phyloP scores from a whole-genome alignment of 176 grass and related monocot species.

The Carex littledalei region DNA sequence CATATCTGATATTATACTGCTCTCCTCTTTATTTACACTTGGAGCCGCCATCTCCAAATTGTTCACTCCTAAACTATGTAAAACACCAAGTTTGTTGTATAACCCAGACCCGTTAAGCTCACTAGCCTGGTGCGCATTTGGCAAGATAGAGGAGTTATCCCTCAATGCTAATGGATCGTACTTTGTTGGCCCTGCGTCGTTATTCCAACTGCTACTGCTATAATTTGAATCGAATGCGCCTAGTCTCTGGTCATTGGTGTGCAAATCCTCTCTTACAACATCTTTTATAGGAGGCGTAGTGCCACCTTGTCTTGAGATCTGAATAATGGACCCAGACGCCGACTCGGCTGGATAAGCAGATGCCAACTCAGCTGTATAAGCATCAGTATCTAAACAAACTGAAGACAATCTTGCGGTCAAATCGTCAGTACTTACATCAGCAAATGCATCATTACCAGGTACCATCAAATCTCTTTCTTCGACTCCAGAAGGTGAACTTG shows the following conservation, averaged over 20 bases:
- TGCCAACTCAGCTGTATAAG: neutral
- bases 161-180: slow-evolving; percentile 19
- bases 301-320: neutral
- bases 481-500: slow-evolving; percentile 34
- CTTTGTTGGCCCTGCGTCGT: neutral
- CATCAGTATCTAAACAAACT: slow-evolving; percentile 41
- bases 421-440: slow-evolving; percentile 24
- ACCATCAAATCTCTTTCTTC: slow-evolving; percentile 23
- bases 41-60: slow-evolving; percentile 42
- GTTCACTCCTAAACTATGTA: slow-evolving; percentile 14
- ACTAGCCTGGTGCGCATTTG: slow-evolving; percentile 10
- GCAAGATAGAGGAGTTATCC: slow-evolving; percentile 25
- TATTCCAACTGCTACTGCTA: slow-evolving; percentile 10
- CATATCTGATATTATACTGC: slow-evolving; percentile 80
- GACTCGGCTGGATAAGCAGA: neutral
- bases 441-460: slow-evolving; percentile 27
- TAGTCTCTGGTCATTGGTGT: slow-evolving; percentile 8
- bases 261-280: neutral
- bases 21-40: slow-evolving; percentile 76
- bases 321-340: neutral
- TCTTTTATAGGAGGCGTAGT: neutral
- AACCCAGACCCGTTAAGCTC: neutral
- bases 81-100: slow-evolving; percentile 10
- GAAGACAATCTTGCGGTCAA: slow-evolving; percentile 43
- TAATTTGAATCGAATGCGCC: neutral